These are phyloP conservation scores for Linnemannia schmuckeri DNA, from an alignment of 192 early-diverging fungal genomes.

Conservation along the genomic window DNA sequence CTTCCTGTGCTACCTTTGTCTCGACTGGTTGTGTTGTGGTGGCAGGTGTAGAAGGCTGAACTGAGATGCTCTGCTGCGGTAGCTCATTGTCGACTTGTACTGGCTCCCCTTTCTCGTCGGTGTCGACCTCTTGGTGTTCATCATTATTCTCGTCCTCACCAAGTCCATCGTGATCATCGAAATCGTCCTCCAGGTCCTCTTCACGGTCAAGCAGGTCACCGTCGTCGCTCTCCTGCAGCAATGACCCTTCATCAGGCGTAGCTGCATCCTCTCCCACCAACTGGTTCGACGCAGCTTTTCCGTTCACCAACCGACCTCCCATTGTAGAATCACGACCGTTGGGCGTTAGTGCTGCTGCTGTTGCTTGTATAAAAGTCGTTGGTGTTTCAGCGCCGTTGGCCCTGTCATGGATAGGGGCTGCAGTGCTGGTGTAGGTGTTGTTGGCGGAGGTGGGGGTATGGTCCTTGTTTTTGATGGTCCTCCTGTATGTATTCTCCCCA, in stretches of 20 bases:
- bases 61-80: background rate
- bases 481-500: background rate
- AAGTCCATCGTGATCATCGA: background rate
- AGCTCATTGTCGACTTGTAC: background rate
- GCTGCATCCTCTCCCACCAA: background rate
- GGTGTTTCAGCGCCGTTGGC: background rate
- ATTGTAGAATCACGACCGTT: background rate
- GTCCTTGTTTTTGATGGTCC: background rate
- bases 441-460: background rate
- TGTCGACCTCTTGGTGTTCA: background rate
- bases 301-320: background rate
- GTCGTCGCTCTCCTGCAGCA: background rate
- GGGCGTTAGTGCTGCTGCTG: background rate
- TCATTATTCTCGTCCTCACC: background rate
- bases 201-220: background rate
- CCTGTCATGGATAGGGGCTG: background rate
- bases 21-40: background rate
- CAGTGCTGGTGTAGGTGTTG: background rate
- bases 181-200: background rate
- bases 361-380: background rate
- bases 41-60: background rate
- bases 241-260: background rate
- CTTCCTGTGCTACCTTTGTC: background rate
- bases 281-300: background rate
- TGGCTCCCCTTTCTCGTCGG: background rate